Evolutionary conservation across 2,329 filamentous ascomycete species (phyloP).

Genomic region (Colletotrichum navitas): DNA sequence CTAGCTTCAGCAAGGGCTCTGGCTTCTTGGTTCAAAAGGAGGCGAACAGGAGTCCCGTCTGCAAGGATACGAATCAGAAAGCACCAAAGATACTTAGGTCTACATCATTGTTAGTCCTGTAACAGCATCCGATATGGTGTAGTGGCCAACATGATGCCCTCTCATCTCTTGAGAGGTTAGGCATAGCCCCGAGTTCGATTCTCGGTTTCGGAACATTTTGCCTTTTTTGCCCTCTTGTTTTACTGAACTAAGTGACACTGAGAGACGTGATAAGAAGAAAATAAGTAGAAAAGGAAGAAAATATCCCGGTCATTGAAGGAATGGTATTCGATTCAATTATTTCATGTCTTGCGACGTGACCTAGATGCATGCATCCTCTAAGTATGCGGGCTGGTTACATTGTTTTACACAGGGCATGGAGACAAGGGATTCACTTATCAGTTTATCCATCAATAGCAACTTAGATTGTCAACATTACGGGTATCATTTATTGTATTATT

Average conservation of each 20-base stretch:
- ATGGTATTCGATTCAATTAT: neutral
- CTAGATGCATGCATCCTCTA: neutral
- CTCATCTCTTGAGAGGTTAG: constrained; percentile 23
- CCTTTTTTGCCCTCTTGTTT: neutral
- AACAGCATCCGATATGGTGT: constrained; percentile 39
- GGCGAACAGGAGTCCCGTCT: neutral
- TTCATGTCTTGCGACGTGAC: too few species aligned
- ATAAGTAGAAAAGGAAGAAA: neutral
- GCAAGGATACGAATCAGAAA: too few species aligned
- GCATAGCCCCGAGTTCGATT: constrained; percentile 33
- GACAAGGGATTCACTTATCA: neutral
- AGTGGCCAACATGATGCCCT: constrained; percentile 43
- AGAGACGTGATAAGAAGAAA: neutral
- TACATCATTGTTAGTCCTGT: too few species aligned
- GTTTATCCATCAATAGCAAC: neutral
- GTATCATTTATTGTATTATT: constrained; percentile 23
- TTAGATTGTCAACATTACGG: neutral
- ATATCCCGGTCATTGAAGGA: neutral
- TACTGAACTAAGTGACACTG: too few species aligned
- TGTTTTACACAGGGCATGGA: neutral
- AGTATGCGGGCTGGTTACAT: neutral
- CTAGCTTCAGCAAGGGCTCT: too few species aligned
- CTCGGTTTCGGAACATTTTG: constrained; percentile 31
- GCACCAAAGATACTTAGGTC: fast-evolving
- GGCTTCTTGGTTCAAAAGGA: too few species aligned